Conservation (phyloP, 441 rosid genomes). For the Populus hybrid region DNA sequence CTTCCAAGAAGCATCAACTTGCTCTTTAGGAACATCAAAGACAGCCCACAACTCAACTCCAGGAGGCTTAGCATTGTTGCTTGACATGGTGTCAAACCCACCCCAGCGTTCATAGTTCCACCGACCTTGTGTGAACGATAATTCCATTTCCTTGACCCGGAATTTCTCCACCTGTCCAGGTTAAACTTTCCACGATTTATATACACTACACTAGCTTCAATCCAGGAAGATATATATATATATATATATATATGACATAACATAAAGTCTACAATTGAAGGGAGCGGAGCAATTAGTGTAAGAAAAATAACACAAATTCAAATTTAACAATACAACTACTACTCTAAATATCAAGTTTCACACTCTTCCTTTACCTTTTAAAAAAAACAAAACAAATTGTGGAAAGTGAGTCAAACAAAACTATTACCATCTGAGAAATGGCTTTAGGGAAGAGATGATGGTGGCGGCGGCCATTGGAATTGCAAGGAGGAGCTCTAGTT, state of each 20-base stretch:
- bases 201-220: neutral
- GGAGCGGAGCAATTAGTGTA: no score
- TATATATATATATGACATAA: neutral
- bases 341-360: neutral
- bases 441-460: conserved; percentile 96
- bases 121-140: conserved; percentile 97
- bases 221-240: neutral
- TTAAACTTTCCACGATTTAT: conserved; percentile 12
- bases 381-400: conserved; percentile 4
- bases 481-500: conserved; percentile 61
- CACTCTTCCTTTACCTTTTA: neutral
- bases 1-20: conserved; percentile 85
- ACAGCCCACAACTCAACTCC: conserved; percentile 98
- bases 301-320: neutral
- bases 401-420: neutral
- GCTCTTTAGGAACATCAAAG: conserved; percentile 71
- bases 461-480: conserved; percentile 60
- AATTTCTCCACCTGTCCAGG: conserved; percentile 68
- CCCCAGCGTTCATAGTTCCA: conserved; percentile 98
- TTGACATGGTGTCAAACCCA: conserved; percentile 79
- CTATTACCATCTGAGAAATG: conserved; percentile 81
- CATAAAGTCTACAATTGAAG: neutral
- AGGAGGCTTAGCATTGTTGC: conserved; percentile 91
- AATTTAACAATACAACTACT: neutral
- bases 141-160: conserved; percentile 79